Percentiles rank a stretch among this genome's conserved stretches.
Conservation (phyloP, 331 rosid species). For the Rhamnella rubrinervis region DNA sequence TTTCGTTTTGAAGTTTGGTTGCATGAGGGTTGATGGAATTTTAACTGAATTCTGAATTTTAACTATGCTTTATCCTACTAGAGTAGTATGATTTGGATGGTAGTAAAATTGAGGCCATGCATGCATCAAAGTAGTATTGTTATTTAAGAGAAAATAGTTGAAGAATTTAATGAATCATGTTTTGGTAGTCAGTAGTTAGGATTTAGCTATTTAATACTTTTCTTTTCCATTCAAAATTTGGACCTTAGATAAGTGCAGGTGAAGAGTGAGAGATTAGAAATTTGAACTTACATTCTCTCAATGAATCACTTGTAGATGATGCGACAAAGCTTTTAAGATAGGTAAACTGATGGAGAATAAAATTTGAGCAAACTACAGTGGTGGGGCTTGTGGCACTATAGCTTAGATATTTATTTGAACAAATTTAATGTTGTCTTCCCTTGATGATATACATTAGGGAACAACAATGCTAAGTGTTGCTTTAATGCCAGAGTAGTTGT, state of each 20-base stretch:
- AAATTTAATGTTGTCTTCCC: background rate
- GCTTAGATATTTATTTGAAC: background rate
- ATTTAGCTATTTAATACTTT: background rate
- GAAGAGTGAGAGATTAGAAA: background rate
- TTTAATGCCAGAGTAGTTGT: too few relatives aligned
- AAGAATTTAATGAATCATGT: conserved; percentile 3
- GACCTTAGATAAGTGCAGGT: background rate
- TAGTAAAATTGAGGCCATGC: background rate
- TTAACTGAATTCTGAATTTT: background rate
- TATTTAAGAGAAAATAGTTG: background rate
- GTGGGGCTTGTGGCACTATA: background rate
- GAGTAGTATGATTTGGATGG: background rate
- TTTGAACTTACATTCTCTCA: background rate
- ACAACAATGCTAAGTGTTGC: too few relatives aligned
- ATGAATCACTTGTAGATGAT: background rate
- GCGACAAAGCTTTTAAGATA: background rate
- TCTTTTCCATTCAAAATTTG: background rate
- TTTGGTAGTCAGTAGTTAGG: background rate
- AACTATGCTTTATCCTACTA: background rate
- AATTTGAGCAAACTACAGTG: background rate
- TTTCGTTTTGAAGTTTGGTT: background rate
- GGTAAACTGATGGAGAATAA: background rate
- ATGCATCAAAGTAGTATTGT: background rate
- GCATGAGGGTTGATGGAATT: background rate
- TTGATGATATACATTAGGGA: background rate